These are phyloP conservation scores for Phylloporus sp. DNA, from an alignment of 768 basidiomycete genomes.

Conservation along the genomic window DNA sequence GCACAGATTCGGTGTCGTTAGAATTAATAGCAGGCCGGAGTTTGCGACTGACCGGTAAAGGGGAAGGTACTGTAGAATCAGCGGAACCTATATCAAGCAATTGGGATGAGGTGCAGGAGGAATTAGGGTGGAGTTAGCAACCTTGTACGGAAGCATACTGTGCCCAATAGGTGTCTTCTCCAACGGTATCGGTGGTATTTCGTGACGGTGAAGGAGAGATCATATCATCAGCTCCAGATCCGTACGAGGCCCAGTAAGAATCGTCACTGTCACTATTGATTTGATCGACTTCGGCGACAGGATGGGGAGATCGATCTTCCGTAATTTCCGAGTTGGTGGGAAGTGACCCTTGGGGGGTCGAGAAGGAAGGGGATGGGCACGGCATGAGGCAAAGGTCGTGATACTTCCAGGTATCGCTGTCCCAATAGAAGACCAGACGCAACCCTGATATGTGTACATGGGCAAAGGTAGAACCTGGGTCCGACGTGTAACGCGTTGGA, in stretches of 20 bases:
- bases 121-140: constrained; percentile 28
- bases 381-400: constrained; percentile 70
- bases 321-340: constrained; percentile 1
- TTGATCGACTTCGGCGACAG: constrained; percentile 9
- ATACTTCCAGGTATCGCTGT: constrained; percentile 59
- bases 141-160: constrained; percentile 70
- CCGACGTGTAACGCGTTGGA: constrained; percentile 39
- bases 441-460: constrained; percentile 53
- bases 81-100: constrained; percentile 49
- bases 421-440: constrained; percentile 69
- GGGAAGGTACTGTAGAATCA: constrained; percentile 64
- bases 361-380: constrained; percentile 47
- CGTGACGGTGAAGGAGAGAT: constrained; percentile 10
- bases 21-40: constrained; percentile 12
- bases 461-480: constrained; percentile 52
- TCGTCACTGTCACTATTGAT: constrained; percentile 40
- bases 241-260: constrained; percentile 70
- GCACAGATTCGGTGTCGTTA: constrained; percentile 1
- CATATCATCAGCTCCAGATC: constrained; percentile 32
- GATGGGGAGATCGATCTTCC: neutral
- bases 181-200: constrained; percentile 13
- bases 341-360: constrained; percentile 26
- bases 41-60: constrained; percentile 32
- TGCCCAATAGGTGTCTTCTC: constrained; percentile 73
- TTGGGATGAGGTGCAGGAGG: constrained; percentile 1